A percentile compares a stretch with the other conserved stretches of the same genome.
Conservation (phyloP, 148 eudicot genomes). For the Spergularia bocconei region DNA sequence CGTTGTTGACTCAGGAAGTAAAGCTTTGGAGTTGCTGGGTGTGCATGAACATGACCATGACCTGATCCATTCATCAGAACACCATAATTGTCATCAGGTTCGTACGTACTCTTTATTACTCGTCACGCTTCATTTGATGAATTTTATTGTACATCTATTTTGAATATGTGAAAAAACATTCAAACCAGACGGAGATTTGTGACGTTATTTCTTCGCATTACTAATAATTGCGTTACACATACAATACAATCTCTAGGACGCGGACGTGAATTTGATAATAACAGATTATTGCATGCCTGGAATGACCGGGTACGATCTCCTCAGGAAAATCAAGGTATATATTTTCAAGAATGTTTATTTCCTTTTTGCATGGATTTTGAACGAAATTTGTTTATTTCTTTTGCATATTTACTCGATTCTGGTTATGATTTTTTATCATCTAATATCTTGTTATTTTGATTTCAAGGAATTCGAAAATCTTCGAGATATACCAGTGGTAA, state of each 20-base stretch:
- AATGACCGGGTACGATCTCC: constrained; percentile 40
- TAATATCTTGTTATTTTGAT: constrained; percentile 6
- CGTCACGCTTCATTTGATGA: too few relatives aligned
- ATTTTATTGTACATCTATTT: too few relatives aligned
- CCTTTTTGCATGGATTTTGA: not conserved
- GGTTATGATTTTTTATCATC: not conserved
- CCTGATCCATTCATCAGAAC: not conserved
- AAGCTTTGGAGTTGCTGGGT: constrained; percentile 36
- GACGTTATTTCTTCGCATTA: too few relatives aligned
- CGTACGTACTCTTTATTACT: too few relatives aligned
- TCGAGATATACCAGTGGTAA: constrained; percentile 61
- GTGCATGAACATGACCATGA: constrained; percentile 18
- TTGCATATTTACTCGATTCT: not conserved
- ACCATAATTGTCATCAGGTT: constrained; percentile 18
- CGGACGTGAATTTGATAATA: constrained; percentile 36
- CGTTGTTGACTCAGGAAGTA: constrained; percentile 38
- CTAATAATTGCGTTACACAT: not conserved
- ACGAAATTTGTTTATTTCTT: not conserved
- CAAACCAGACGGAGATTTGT: too few relatives aligned
- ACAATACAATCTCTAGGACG: constrained; percentile 6
- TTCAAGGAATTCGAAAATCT: constrained; percentile 48
- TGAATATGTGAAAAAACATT: too few relatives aligned
- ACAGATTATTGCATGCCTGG: constrained; percentile 46
- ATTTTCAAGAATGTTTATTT: not conserved
- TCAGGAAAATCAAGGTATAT: constrained; percentile 39